phyloP scores from a whole-genome alignment of 495 filamentous ascomycete genomes.

The Talaromyces stipitatus region DNA sequence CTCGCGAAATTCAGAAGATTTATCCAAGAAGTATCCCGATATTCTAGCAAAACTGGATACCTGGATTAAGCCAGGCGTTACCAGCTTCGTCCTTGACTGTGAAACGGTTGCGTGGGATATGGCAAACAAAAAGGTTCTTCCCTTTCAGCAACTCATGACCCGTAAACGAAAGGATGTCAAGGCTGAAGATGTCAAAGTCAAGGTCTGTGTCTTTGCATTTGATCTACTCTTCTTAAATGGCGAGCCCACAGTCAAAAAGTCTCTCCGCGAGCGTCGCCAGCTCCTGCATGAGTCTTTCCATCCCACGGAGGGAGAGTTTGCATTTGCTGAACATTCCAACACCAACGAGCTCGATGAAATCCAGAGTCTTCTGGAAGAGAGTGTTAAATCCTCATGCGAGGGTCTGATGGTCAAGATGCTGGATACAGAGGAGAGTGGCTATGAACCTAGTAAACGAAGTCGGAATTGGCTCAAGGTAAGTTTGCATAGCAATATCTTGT shows the following conservation, averaged over 20 bases:
- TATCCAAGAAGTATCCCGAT: slow-evolving; percentile 97
- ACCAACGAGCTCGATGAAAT: slow-evolving; percentile 90
- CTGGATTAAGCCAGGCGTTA: slow-evolving; percentile 84
- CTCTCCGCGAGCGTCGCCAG: slow-evolving; percentile 76
- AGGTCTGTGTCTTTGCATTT: slow-evolving; percentile 96
- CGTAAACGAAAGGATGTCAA: slow-evolving; percentile 96
- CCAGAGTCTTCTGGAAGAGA: slow-evolving; percentile 82
- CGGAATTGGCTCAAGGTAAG: slow-evolving; percentile 95
- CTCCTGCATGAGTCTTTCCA: slow-evolving; percentile 67
- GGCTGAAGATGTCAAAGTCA: slow-evolving; percentile 91
- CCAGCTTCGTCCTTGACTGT: slow-evolving; percentile 94
- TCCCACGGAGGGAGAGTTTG: slow-evolving; percentile 79
- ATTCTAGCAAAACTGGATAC: slow-evolving; percentile 76
- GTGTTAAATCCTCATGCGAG: slow-evolving; percentile 90
- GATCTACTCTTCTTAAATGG: slow-evolving; percentile 92
- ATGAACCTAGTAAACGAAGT: slow-evolving; percentile 90
- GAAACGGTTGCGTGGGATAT: slow-evolving; percentile 98
- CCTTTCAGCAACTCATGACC: slow-evolving; percentile 97
- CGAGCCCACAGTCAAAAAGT: slow-evolving; percentile 79
- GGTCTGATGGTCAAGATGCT: slow-evolving; percentile 99
- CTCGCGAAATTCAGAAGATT: slow-evolving; percentile 90
- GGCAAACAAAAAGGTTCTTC: slow-evolving; percentile 83
- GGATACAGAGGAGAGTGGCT: slow-evolving; percentile 81
- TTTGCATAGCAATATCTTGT: not conserved
- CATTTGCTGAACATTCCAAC: slow-evolving; percentile 80